Evolutionary conservation across 2,329 filamentous ascomycete species (phyloP).

Genomic region (Colletotrichum sp.): DNA sequence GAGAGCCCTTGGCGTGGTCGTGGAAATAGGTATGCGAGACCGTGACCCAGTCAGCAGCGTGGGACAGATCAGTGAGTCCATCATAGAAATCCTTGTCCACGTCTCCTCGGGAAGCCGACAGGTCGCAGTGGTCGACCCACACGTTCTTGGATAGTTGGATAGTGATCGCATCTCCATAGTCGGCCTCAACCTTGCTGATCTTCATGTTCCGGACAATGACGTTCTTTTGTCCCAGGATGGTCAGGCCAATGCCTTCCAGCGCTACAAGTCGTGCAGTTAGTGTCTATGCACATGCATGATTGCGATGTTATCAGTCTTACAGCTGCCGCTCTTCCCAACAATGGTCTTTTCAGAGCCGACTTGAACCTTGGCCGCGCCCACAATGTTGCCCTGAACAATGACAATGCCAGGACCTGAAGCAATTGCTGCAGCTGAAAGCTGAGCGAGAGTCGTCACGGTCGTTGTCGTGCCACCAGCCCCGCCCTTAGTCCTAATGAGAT

Average conservation of each 20-base stretch:
- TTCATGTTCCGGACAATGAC: constrained; percentile 65
- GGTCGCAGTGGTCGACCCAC: constrained; percentile 69
- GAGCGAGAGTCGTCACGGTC: constrained; percentile 53
- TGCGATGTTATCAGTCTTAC: neutral
- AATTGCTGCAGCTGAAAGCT: constrained; percentile 47
- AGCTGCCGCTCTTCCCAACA: constrained; percentile 35
- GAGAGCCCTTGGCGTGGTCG: constrained; percentile 62
- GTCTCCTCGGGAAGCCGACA: constrained; percentile 53
- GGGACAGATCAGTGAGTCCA: constrained; percentile 64
- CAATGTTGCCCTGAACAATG: constrained; percentile 38
- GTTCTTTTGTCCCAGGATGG: constrained; percentile 54
- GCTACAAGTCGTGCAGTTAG: neutral
- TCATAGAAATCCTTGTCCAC: constrained; percentile 71
- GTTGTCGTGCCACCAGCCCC: constrained; percentile 27
- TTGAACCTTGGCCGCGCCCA: constrained; percentile 37
- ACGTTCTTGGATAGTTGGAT: constrained; percentile 58
- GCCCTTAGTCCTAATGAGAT: constrained; percentile 5
- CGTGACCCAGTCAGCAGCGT: constrained; percentile 64
- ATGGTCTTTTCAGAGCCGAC: constrained; percentile 47
- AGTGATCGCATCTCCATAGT: constrained; percentile 60
- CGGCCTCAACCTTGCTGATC: constrained; percentile 57
- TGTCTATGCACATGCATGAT: neutral
- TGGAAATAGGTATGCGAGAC: constrained; percentile 36
- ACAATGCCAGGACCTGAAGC: constrained; percentile 42
- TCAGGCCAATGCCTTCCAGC: constrained; percentile 50